Evolutionary conservation across 768 basidiomycete species (phyloP), one percentile per base, ranked within the genome.

Genomic region (Auricularia heimuer): DNA sequence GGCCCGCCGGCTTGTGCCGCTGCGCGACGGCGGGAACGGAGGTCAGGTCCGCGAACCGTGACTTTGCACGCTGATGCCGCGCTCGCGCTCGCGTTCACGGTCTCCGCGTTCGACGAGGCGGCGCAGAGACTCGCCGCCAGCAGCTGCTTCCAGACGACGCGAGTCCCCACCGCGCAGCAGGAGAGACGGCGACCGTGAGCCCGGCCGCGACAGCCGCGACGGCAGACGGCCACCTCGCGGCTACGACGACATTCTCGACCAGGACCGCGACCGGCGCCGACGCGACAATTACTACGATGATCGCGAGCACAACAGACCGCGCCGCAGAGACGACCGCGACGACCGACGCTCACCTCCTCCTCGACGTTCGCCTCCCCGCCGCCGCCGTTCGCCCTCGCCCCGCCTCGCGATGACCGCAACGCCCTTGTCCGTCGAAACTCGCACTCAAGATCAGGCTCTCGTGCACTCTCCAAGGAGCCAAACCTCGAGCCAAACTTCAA

Each of bases 401-500:
- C 54, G 21, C 18, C 61, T 14, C 47, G 29, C 24, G 29, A 54
- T 44, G 62, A 51, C 61, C 47, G 35, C 35, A 37, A 11, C 37
- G 65, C 42, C 70, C 69, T 37, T 72, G 71, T 42, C 71, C 76
- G 14, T 8, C 65, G 62, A 12, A 33, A 62, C 18, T 78, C 83
- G 35, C 71, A 68, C 3, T 81, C 83, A 1, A 77, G 75, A 45
- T 82, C 84, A 3, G 76, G 75, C 45, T 80, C 79, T 11, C 79
- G 77, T 42, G 73, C 71, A 42, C 14, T n/a, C 29, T 67, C 69
- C 39, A 63, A 61, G 45, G 77, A 78, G 58, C 82, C 82, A 70
- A 89, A 89, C 71, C 77, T 84, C 4, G 94, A 96, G 77, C 95
- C 97, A 10, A 95, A 97, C 72, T 98, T 96, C 73, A 83, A 78